Base-by-base conservation (phyloP, 2,329 filamentous ascomycete genomes). In the Chlorencoelia australis region DNA sequence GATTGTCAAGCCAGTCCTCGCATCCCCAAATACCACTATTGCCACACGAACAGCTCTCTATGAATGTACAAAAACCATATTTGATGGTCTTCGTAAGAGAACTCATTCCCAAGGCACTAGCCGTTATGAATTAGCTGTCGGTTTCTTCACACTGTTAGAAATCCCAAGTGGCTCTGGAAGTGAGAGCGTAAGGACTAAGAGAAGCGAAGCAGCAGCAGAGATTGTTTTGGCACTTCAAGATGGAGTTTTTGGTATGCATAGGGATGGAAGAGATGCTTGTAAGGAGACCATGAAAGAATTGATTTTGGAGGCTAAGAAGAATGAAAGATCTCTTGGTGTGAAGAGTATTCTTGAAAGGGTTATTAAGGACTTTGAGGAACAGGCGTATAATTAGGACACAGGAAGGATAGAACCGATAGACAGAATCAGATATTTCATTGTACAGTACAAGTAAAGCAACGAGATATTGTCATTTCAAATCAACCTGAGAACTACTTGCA, bases 171-270 rank as follows among this genome's bases (percentile, higher is more conserved):
- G 52, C 15, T 45, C 52, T 6, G 56, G 56, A 2, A 53, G 41
- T 29, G 56, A 59, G 33, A 37, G 40, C 2, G 41, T 56, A 38
- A 48, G 56, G 34, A 36, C 46, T 7, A 58, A 57, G 43, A 50
- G 53, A 24, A 51, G 42, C 1, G 54, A 59, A 26, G 55, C 56
- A 18, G 54, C 52, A 8, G 50, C 53, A 19, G 46, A 45, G 37
- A 45, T 58, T 6, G 45, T 50, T 4, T 41, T 47, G 29, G 49
- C 50, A 4, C 33, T 54, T 21, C 34, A 35, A 5, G 43, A 40
- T 15, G 53, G 51, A 3, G 41, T 53, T 1, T 57, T 57, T 43
- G 55, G 55, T 2, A 40, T 37, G 37, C 41, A 30, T n/a, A 35
- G 28, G 18, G 48, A 52, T 6, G 49, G 41, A 2, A 47, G 46